These are phyloP conservation scores for Rhodotorula sp. DNA, from an alignment of 1,284 basidiomycete genomes.

Conservation along the genomic window DNA sequence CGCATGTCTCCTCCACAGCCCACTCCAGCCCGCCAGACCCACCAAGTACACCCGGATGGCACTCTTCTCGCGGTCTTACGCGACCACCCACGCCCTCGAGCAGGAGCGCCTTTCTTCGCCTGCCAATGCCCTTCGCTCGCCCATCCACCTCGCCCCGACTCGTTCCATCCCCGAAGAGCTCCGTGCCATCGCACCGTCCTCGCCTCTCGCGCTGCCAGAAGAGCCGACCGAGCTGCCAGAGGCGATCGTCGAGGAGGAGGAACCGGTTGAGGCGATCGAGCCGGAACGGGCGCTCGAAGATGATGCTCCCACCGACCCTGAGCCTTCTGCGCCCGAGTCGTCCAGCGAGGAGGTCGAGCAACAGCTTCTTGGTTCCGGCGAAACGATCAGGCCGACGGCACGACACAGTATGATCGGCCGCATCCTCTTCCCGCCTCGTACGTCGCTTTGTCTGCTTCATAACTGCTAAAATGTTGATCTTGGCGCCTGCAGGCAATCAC, in stretches of 20 bases:
- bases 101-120: conserved; percentile 13
- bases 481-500: not conserved
- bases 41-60: not conserved
- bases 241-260: not conserved
- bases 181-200: not conserved
- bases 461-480: rapidly evolving
- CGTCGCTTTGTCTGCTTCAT: not conserved
- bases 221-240: not conserved
- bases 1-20: not conserved
- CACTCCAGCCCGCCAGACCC: not conserved
- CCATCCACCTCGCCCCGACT: no score
- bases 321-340: not conserved
- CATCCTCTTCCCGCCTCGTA: conserved; percentile 8
- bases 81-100: conserved; percentile 12
- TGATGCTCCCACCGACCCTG: not conserved
- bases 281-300: not conserved
- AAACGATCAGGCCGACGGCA: not conserved
- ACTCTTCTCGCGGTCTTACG: conserved; percentile 10
- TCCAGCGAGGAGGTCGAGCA: not conserved
- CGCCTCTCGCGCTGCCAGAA: not conserved
- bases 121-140: not conserved
- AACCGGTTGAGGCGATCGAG: not conserved
- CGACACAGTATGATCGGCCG: conserved; percentile 13
- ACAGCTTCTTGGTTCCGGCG: no score
- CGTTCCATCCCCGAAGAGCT: conserved; percentile 12